Evolutionary conservation across 495 filamentous ascomycete species (phyloP).

Genomic region (Ascobolus immersus): DNA sequence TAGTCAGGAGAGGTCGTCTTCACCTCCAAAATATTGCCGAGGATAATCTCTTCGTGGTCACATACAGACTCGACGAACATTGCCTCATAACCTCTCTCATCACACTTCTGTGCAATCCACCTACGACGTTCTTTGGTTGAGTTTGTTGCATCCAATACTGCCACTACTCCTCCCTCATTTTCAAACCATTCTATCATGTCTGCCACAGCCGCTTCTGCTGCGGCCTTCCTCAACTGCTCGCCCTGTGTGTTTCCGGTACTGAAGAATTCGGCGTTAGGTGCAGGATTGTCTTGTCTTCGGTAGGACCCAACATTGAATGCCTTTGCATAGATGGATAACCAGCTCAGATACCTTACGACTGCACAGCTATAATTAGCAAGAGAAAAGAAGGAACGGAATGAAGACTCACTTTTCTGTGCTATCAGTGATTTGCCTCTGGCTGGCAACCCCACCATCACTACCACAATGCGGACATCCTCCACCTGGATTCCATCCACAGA

Average conservation of each 20-base stretch:
- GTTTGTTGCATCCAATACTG: slow-evolving; percentile 87
- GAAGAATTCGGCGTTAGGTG: slow-evolving; percentile 78
- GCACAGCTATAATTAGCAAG: slow-evolving; percentile 3
- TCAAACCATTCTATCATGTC: slow-evolving; percentile 88
- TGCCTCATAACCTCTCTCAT: slow-evolving; percentile 51
- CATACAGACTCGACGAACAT: slow-evolving; percentile 90
- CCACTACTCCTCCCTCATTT: slow-evolving; percentile 44
- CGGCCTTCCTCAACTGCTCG: slow-evolving; percentile 62
- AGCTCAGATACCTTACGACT: slow-evolving; percentile 88
- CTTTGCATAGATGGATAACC: slow-evolving; percentile 77
- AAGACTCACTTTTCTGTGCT: slow-evolving; percentile 66
- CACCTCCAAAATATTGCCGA: slow-evolving; percentile 91
- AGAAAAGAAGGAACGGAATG: too few relatives aligned
- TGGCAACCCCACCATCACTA: slow-evolving; percentile 96
- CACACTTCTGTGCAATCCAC: slow-evolving; percentile 65
- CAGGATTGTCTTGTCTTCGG: slow-evolving; percentile 60
- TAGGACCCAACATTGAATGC: slow-evolving; percentile 96
- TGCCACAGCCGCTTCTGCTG: slow-evolving; percentile 63
- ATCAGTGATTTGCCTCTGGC: slow-evolving; percentile 92
- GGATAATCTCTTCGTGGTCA: slow-evolving; percentile 80
- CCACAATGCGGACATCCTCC: slow-evolving; percentile 83
- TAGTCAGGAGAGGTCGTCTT: slow-evolving; percentile 95
- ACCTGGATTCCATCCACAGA: slow-evolving; percentile 44
- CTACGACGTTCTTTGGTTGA: slow-evolving; percentile 65
- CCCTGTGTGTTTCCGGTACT: slow-evolving; percentile 68